These are phyloP conservation scores for Amanita jacksonii DNA, from an alignment of 768 basidiomycete species.

Conservation along the genomic window DNA sequence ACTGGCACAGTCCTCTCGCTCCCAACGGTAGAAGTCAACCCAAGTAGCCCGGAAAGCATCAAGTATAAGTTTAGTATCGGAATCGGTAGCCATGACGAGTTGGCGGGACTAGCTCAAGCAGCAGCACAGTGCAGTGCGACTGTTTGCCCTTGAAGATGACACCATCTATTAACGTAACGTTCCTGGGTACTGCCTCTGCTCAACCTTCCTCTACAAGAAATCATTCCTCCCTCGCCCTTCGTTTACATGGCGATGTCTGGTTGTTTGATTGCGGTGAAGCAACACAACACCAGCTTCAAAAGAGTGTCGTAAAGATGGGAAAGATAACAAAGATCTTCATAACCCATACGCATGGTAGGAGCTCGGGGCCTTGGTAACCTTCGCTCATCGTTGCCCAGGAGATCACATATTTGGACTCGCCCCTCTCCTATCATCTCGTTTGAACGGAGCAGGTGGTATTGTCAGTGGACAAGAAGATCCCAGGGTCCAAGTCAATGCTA, in stretches of 20 bases:
- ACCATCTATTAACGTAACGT: slow-evolving; percentile 47
- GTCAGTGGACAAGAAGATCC: slow-evolving; percentile 51
- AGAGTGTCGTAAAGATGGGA: slow-evolving; percentile 67
- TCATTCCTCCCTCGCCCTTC: slow-evolving; percentile 64
- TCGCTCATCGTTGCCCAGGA: slow-evolving; percentile 31
- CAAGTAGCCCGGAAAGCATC: slow-evolving; percentile 12
- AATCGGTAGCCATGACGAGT: background rate
- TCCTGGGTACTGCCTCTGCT: slow-evolving; percentile 76
- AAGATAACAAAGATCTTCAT: slow-evolving; percentile 77
- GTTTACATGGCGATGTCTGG: slow-evolving; percentile 66
- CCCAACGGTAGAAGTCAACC: slow-evolving; percentile 17
- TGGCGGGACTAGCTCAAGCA: background rate
- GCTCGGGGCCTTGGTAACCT: background rate
- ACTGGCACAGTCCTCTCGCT: slow-evolving; percentile 13
- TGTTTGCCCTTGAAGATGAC: too few species aligned
- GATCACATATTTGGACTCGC: slow-evolving; percentile 76
- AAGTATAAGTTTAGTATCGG: background rate
- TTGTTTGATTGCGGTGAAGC: slow-evolving; percentile 82
- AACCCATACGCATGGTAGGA: slow-evolving; percentile 77
- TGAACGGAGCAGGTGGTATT: slow-evolving; percentile 69
- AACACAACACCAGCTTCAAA: slow-evolving; percentile 71
- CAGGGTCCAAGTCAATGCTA: slow-evolving; percentile 30
- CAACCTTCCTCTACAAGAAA: slow-evolving; percentile 73
- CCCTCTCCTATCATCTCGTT: slow-evolving; percentile 55
- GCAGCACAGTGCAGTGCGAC: too few species aligned